Evolutionary conservation across 192 early-diverging fungal species (phyloP), one percentile per base, ranked within the genome.

Genomic region (Backusella psychrophila): DNA sequence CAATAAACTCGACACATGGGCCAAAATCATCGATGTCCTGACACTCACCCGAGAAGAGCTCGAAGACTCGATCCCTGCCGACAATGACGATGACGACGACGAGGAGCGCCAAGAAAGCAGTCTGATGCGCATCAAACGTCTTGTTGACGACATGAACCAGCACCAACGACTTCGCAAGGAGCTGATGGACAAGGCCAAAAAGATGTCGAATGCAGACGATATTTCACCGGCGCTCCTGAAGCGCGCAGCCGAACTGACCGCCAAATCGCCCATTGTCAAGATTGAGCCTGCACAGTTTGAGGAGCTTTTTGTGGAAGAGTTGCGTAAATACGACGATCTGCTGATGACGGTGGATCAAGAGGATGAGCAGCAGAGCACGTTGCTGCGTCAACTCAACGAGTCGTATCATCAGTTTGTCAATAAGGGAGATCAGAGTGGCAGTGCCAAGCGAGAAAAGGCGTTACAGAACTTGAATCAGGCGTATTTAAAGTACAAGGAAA

Each of bases 221-320:
- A 93, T 97, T 68, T 90, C 91, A 31, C 91, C 91, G 9, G 82
- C 86, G 9, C 78, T 93, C 0, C 87, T 89, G 33, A 87, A 90
- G 31, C 88, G 90, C 73, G 90, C 91, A 35, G 90, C 91, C 66
- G 76, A 89, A 68, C 73, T 94, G 31, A 90, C 90, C 0, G 83
- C 91, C 0, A 85, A 86, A 70, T 88, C 88, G 1, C 87, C 90
- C 0, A 88, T 89, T 2, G 73, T 90, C 69, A 89, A 93, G 80
- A 91, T 92, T 74, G 92, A 94, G 71, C 84, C 92, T 8, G 90
- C 90, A 29, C 91, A 93, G 74, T 92, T 94, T 56, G 93, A 95
- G 63, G 89, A 92, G 17, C 76, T 93, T 46, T 94, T 96, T 85
- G 85, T 85, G 12, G 85, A 89, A 71, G 87, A 92, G 26, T 72